Conservation (phyloP, 352 stramenopile species). For the Globisporangium orthogonon region DNA sequence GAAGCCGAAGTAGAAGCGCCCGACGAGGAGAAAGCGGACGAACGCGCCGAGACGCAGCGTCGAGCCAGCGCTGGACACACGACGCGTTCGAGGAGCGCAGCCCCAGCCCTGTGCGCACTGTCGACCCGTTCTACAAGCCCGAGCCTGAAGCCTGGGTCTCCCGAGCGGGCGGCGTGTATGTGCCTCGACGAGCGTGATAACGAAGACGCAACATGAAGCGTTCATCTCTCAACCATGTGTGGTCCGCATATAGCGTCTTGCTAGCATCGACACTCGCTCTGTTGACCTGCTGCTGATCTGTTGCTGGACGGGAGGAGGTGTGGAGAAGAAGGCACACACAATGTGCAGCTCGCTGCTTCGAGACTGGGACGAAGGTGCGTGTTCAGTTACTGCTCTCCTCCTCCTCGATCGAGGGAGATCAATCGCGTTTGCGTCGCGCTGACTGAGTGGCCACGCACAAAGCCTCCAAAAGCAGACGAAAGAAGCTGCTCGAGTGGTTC, state of each 20-base stretch:
- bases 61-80: conserved; percentile 55
- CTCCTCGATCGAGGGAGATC: too few species aligned
- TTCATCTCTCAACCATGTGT: neutral
- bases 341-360: conserved; percentile 38
- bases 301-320: too few species aligned
- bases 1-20: neutral
- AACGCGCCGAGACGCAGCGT: conserved; percentile 19
- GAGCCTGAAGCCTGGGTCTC: conserved; percentile 72
- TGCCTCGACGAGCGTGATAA: conserved; percentile 32
- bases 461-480: conserved; percentile 40
- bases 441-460: neutral
- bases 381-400: neutral
- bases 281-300: too few species aligned
- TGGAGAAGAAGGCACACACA: too few species aligned
- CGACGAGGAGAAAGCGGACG: neutral
- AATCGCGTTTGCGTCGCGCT: neutral
- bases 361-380: conserved; percentile 65
- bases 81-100: conserved; percentile 68
- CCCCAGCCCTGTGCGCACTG: conserved; percentile 53
- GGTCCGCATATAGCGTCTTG: too few species aligned
- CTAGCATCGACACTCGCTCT: too few species aligned
- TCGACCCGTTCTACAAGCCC: conserved; percentile 59
- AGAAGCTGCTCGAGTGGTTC: conserved; percentile 53
- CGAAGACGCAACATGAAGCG: neutral
- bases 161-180: conserved; percentile 69